Conservation (phyloP, 305 asterid species). For the Fraxinus sp. region DNA sequence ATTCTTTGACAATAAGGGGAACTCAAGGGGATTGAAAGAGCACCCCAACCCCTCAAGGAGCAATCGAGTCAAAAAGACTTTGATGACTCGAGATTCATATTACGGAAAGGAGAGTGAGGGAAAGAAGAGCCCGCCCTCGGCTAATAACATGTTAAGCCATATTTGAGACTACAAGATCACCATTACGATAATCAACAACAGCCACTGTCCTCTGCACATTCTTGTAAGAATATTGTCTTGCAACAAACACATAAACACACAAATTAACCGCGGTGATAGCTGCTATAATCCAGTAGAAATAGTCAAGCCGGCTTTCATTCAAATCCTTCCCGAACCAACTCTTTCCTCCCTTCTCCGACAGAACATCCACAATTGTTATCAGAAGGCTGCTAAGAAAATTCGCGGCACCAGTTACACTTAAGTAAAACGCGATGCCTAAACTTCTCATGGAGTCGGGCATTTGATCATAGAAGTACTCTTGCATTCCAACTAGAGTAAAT, state of each 20-base stretch:
- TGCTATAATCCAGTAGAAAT: conserved; percentile 67
- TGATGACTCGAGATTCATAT: not conserved
- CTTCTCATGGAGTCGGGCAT: conserved; percentile 91
- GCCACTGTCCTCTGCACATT: conserved; percentile 47
- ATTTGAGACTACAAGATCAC: conserved; percentile 21
- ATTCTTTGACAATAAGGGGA: not conserved
- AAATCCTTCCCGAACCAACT: conserved; percentile 80
- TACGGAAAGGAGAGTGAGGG: not conserved
- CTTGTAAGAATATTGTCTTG: conserved; percentile 68
- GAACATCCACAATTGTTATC: conserved; percentile 60
- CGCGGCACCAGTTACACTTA: conserved; percentile 67
- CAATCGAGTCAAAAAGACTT: not conserved
- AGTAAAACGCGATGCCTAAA: conserved; percentile 75
- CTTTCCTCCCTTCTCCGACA: conserved; percentile 51
- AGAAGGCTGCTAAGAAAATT: conserved; percentile 65
- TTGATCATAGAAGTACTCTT: conserved; percentile 82
- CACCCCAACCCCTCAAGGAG: not conserved
- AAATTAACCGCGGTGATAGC: conserved; percentile 49
- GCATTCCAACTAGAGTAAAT: conserved; percentile 76
- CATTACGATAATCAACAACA: conserved; percentile 49
- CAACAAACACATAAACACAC: conserved; percentile 46
- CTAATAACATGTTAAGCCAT: conserved; percentile 26
- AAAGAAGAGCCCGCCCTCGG: not conserved
- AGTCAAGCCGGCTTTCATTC: conserved; percentile 71
- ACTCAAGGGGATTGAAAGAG: not conserved